phyloP scores from a whole-genome alignment of 345 rosid genomes.

The Aurinia saxatilis region DNA sequence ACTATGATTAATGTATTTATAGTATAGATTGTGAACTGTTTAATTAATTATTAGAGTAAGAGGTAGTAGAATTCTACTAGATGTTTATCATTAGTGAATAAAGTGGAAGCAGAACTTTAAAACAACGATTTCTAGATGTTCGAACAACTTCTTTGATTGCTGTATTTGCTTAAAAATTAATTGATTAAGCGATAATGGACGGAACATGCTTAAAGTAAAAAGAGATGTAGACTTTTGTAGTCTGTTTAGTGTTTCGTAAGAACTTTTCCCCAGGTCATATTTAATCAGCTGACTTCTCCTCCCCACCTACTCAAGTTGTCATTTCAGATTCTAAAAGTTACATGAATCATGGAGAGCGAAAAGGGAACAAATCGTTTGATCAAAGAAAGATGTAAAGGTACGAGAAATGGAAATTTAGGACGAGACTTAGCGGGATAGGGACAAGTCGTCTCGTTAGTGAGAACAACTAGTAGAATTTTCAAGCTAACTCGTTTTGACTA shows the following conservation, averaged over 20 bases:
- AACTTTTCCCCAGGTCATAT: neutral
- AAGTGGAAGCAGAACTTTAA: too few species aligned
- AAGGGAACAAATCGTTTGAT: too few species aligned
- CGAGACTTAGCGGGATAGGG: too few species aligned
- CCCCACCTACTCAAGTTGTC: conserved; percentile 1
- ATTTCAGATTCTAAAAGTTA: neutral
- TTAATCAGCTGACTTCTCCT: neutral
- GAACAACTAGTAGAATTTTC: too few species aligned
- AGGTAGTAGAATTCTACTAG: too few species aligned
- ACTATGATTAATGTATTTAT: too few species aligned
- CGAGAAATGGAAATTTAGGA: too few species aligned
- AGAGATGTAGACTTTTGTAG: conserved; percentile 1
- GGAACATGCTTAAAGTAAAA: conserved; percentile 15
- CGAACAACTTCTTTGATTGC: neutral
- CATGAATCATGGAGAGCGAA: neutral
- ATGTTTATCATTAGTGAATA: too few species aligned
- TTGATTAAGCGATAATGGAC: neutral
- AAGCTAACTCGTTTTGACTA: too few species aligned
- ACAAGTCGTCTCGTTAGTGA: too few species aligned
- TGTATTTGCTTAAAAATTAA: neutral
- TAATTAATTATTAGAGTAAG: too few species aligned
- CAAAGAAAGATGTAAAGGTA: neutral
- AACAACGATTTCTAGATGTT: neutral
- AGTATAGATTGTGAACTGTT: too few species aligned
- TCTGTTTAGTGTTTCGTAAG: neutral